Evolutionary conservation across 129 eudicot genomes (phyloP).

Genomic region (Tanacetum coccineum): DNA sequence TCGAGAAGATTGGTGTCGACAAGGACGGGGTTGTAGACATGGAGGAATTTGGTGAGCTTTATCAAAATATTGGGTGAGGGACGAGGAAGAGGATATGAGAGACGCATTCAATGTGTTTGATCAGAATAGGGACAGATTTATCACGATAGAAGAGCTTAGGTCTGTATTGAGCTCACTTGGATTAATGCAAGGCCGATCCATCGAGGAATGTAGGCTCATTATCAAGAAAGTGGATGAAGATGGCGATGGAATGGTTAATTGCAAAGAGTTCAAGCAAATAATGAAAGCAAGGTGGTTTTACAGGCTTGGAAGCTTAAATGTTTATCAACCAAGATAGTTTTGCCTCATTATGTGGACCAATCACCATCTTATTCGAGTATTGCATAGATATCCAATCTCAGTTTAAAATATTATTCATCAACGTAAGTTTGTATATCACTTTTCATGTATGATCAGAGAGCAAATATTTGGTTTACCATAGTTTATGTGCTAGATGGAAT

Average conservation of each 20-base stretch:
- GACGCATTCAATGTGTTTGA: slow-evolving; percentile 94
- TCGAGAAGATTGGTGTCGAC: no score
- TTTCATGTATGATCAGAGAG: no score
- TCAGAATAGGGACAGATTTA: slow-evolving; percentile 82
- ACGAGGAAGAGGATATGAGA: slow-evolving; percentile 86
- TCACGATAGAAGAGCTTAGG: slow-evolving; percentile 75
- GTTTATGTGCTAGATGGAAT: no score
- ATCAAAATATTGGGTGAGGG: slow-evolving; percentile 59
- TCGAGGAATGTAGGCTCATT: slow-evolving; percentile 84
- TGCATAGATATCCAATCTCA: no score
- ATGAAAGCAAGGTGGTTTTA: slow-evolving; percentile 96
- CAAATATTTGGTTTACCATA: no score
- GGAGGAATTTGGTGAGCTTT: slow-evolving; percentile 78
- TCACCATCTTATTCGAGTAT: neutral
- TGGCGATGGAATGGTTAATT: slow-evolving; percentile 86
- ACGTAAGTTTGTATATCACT: no score
- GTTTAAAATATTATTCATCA: no score
- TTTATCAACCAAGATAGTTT: slow-evolving; percentile 2
- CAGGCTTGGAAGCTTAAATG: slow-evolving; percentile 42
- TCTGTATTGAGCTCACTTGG: slow-evolving; percentile 75
- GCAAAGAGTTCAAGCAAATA: slow-evolving; percentile 71
- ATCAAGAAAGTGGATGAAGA: slow-evolving; percentile 83
- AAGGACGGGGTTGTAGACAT: no score
- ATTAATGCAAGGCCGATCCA: slow-evolving; percentile 67
- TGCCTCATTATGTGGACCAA: neutral